A percentile compares a stretch with the other conserved stretches of the same genome.
These are phyloP conservation scores for Mycena sp. DNA, from an alignment of 1,284 basidiomycete genomes.

Conservation along the genomic window DNA sequence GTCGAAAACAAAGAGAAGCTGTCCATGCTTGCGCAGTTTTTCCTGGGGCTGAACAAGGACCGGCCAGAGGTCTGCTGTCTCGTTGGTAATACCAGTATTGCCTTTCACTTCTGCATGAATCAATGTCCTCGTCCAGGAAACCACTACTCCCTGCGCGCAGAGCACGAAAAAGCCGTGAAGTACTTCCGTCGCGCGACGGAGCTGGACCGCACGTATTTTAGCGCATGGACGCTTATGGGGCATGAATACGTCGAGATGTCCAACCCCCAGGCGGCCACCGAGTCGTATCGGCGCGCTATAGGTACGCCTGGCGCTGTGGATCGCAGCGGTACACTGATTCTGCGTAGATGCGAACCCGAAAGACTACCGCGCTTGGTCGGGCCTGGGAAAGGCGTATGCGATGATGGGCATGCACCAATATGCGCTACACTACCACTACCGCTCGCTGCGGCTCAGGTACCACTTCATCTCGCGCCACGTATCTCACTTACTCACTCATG, in stretches of 20 bases:
- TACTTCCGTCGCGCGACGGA: conserved; percentile 37
- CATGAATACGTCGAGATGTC: conserved; percentile 34
- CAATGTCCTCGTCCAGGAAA: too few species aligned
- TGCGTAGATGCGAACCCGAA: conserved; percentile 34
- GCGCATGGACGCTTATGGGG: conserved; percentile 36
- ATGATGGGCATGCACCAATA: conserved; percentile 31
- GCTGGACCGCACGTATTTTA: conserved; percentile 32
- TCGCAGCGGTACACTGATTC: too few species aligned
- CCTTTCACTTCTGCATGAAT: neutral
- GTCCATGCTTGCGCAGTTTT: conserved; percentile 92
- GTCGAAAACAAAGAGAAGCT: conserved; percentile 90
- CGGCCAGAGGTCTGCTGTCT: conserved; percentile 95
- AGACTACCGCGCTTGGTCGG: conserved; percentile 36
- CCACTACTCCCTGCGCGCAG: conserved; percentile 32
- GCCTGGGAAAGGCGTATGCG: conserved; percentile 34
- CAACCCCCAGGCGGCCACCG: conserved; percentile 37
- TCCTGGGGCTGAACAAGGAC: conserved; percentile 87
- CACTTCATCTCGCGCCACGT: neutral
- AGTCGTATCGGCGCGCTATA: conserved; percentile 34
- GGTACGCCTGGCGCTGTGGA: conserved; percentile 15
- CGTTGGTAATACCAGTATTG: conserved; percentile 73
- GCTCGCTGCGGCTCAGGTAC: conserved; percentile 21
- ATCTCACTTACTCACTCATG: neutral
- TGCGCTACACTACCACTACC: conserved; percentile 31
- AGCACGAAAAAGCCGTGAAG: conserved; percentile 37